Percentiles rank a stretch among this genome's conserved stretches.
phyloP scores from a whole-genome alignment of 192 early-diverging fungal species.

The Coemansia sp. region DNA sequence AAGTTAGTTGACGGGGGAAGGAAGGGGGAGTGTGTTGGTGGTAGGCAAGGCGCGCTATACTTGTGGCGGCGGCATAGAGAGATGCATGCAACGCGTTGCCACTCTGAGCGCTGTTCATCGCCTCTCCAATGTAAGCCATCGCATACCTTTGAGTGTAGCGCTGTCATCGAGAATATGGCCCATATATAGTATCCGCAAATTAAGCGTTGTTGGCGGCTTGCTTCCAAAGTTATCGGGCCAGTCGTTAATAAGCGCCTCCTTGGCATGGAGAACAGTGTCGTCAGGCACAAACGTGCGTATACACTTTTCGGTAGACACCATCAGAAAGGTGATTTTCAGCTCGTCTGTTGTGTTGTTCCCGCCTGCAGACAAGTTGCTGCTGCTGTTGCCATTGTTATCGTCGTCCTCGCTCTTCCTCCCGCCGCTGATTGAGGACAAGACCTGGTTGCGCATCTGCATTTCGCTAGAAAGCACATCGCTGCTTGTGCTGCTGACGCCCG shows the following conservation, averaged over 20 bases:
- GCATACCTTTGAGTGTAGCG: slow-evolving; percentile 31
- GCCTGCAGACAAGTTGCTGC: slow-evolving; percentile 3
- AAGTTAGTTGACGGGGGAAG: not conserved
- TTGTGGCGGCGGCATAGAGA: not conserved
- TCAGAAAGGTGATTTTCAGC: slow-evolving; percentile 35
- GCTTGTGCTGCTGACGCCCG: not conserved
- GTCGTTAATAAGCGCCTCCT: slow-evolving; percentile 32
- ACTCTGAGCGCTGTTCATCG: too few species aligned
- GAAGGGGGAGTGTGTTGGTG: not conserved
- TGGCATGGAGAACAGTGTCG: slow-evolving; percentile 36
- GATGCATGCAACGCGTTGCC: not conserved
- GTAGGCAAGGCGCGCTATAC: not conserved
- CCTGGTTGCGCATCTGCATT: slow-evolving; percentile 9
- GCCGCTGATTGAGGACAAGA: not conserved
- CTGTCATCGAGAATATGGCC: slow-evolving; percentile 49
- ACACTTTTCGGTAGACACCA: slow-evolving; percentile 33
- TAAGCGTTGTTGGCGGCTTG: slow-evolving; percentile 24
- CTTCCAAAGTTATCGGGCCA: slow-evolving; percentile 47
- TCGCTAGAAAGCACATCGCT: not conserved
- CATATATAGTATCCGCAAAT: slow-evolving; percentile 43
- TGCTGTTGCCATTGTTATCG: slow-evolving; percentile 19
- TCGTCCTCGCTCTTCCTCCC: slow-evolving; percentile 4
- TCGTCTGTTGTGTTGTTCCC: slow-evolving; percentile 10
- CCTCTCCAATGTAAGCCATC: not conserved
- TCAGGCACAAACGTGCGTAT: slow-evolving; percentile 21